phyloP scores from a whole-genome alignment of 768 basidiomycete species.

The Pisolithus sp. region DNA sequence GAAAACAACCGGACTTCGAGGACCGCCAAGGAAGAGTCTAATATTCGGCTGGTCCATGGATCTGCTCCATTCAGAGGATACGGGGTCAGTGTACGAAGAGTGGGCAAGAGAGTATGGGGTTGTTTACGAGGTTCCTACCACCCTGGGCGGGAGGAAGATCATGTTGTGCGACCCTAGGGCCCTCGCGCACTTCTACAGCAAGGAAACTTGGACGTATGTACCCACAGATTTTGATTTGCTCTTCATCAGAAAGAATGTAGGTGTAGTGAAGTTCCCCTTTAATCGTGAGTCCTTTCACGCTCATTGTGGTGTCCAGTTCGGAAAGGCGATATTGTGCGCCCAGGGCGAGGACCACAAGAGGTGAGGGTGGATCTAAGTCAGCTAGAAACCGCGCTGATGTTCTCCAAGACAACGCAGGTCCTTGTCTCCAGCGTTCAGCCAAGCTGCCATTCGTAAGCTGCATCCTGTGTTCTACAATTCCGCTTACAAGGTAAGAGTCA shows the following conservation, averaged over 20 bases:
- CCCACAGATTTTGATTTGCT: slow-evolving; percentile 16
- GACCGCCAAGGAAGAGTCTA: slow-evolving; percentile 14
- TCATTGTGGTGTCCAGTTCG: slow-evolving; percentile 19
- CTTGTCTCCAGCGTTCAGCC: slow-evolving; percentile 21
- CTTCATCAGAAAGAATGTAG: slow-evolving; percentile 20
- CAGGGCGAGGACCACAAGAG: slow-evolving; percentile 40
- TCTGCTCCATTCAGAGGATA: slow-evolving; percentile 11
- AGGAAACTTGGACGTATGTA: slow-evolving; percentile 38
- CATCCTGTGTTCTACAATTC: slow-evolving; percentile 21
- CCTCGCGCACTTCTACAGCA: slow-evolving; percentile 43
- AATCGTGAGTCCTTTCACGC: neutral
- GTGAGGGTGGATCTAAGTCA: slow-evolving; percentile 11
- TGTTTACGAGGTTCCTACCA: slow-evolving; percentile 35
- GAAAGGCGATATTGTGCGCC: slow-evolving; percentile 33
- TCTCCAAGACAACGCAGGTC: slow-evolving; percentile 20
- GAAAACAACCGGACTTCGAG: slow-evolving; percentile 17
- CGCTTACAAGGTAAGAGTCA: slow-evolving; percentile 19
- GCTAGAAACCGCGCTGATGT: neutral
- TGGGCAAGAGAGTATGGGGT: slow-evolving; percentile 47
- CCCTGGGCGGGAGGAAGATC: slow-evolving; percentile 30
- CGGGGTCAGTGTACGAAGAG: slow-evolving; percentile 33
- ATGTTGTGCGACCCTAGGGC: slow-evolving; percentile 45
- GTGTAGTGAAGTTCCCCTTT: neutral
- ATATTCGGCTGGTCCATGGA: slow-evolving; percentile 12
- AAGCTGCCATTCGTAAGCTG: slow-evolving; percentile 18